Evolutionary conservation across 805 yeast species (phyloP).

Genomic region (Yueomyces sp.): DNA sequence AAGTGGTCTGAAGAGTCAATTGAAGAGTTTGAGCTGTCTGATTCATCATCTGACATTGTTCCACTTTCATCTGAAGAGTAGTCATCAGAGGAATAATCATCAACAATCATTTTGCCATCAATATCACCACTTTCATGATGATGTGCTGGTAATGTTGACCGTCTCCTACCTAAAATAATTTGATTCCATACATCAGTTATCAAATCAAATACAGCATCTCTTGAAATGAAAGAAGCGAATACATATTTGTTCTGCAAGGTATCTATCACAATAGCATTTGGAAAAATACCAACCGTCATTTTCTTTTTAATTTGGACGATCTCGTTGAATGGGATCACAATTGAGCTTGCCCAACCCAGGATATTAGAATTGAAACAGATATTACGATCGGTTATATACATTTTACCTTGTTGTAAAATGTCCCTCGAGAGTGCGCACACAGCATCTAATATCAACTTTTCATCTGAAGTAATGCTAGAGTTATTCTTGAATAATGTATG

Average conservation of each 20-base stretch:
- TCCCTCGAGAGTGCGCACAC: conserved; percentile 57
- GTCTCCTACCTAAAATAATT: conserved; percentile 18
- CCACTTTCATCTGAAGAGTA: background rate
- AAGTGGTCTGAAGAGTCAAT: background rate
- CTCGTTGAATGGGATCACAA: conserved; percentile 45
- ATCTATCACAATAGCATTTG: conserved; percentile 52
- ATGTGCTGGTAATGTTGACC: background rate
- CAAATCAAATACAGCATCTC: conserved; percentile 39
- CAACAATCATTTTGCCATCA: background rate
- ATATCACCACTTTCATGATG: background rate
- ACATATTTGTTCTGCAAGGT: conserved; percentile 49
- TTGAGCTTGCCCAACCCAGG: conserved; percentile 51
- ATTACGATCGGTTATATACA: conserved; percentile 42
- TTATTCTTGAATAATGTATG: conserved; percentile 41
- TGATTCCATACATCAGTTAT: conserved; percentile 53
- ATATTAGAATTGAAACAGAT: conserved; percentile 55
- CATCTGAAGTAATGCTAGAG: conserved; percentile 29
- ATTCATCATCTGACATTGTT: background rate
- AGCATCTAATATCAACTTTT: conserved; percentile 44
- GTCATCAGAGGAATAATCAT: background rate
- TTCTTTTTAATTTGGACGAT: conserved; percentile 52
- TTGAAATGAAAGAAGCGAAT: conserved; percentile 51
- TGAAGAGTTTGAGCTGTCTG: background rate
- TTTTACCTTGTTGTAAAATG: conserved; percentile 51
- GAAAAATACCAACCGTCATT: conserved; percentile 53